Conservation (phyloP, 495 filamentous ascomycete genomes). For the Chlorociboria aeruginascens region DNA sequence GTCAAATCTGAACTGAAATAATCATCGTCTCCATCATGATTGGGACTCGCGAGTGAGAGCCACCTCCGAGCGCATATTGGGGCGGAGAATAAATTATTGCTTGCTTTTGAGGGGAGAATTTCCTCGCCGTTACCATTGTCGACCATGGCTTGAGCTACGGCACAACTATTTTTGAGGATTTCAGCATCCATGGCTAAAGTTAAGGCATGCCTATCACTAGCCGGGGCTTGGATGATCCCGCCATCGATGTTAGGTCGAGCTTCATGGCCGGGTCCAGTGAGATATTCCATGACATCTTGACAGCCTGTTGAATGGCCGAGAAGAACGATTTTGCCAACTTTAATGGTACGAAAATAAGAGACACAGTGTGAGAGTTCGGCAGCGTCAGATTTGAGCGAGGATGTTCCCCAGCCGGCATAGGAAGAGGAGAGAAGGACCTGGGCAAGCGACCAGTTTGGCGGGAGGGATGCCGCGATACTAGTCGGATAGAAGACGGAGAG, state of each 20-base stretch:
- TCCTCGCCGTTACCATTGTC: conserved; percentile 38
- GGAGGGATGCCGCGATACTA: conserved; percentile 41
- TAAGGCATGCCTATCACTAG: conserved; percentile 66
- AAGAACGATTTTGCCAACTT: conserved; percentile 55
- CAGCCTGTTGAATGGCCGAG: conserved; percentile 82
- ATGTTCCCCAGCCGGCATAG: conserved; percentile 63
- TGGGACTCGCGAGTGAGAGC: conserved; percentile 48
- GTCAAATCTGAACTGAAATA: conserved; percentile 73
- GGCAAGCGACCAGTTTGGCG: conserved; percentile 51
- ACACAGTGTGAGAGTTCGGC: conserved; percentile 61
- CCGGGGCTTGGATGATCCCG: conserved; percentile 70
- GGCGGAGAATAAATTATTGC: conserved; percentile 35
- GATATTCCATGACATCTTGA: conserved; percentile 76
- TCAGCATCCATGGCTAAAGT: conserved; percentile 24
- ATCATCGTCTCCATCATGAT: conserved; percentile 66
- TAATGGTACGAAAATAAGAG: conserved; percentile 44
- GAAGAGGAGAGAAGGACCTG: conserved; percentile 49
- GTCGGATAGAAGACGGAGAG: conserved; percentile 52
- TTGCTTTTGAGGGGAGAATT: conserved; percentile 41
- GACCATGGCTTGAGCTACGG: conserved; percentile 41
- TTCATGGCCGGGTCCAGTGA: conserved; percentile 26
- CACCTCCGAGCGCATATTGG: conserved; percentile 60
- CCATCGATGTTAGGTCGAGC: conserved; percentile 51
- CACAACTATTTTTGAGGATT: conserved; percentile 38
- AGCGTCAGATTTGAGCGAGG: conserved; percentile 56